Evolutionary conservation across 352 stramenopile genomes (phyloP).

Genomic region (Phytophthora sansomeana): DNA sequence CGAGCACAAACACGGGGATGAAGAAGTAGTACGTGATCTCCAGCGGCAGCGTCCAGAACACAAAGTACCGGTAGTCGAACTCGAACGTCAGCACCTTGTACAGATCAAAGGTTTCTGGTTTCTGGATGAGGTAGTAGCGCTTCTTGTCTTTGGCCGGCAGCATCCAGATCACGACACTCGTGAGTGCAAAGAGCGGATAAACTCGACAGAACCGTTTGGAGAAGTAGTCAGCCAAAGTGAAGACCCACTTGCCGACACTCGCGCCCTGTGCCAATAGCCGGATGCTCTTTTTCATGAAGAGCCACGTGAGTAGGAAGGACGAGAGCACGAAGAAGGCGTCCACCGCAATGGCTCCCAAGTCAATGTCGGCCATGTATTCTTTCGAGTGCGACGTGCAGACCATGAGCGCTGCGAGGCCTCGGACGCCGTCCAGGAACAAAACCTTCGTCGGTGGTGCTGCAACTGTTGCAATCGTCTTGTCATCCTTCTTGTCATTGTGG

Average conservation of each 20-base stretch:
- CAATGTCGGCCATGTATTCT: conserved; percentile 36
- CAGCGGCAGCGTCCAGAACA: conserved; percentile 62
- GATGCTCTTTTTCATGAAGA: no score
- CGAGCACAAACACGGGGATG: conserved; percentile 44
- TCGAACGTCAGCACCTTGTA: conserved; percentile 52
- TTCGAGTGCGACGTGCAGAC: conserved; percentile 43
- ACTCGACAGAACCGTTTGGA: conserved; percentile 61
- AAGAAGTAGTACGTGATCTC: conserved; percentile 59
- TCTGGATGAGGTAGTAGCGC: conserved; percentile 41
- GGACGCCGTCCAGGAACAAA: conserved; percentile 49
- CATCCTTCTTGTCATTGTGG: no score
- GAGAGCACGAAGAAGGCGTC: conserved; percentile 62
- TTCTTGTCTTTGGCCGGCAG: conserved; percentile 31
- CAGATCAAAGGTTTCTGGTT: conserved; percentile 40
- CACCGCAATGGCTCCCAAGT: conserved; percentile 41
- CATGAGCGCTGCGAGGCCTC: conserved; percentile 47
- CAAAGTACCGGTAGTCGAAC: conserved; percentile 39
- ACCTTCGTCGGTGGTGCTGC: conserved; percentile 22
- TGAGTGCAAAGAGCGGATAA: conserved; percentile 58
- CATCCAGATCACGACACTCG: conserved; percentile 38
- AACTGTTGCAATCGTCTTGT: no score
- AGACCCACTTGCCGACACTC: conserved; percentile 25
- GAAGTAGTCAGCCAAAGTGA: conserved; percentile 52
- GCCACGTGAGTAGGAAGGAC: conserved; percentile 56
- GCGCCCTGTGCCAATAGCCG: conserved; percentile 31